These are phyloP conservation scores for Diaporthe humulicola DNA, from an alignment of 2,329 filamentous ascomycete species.

Conservation along the genomic window DNA sequence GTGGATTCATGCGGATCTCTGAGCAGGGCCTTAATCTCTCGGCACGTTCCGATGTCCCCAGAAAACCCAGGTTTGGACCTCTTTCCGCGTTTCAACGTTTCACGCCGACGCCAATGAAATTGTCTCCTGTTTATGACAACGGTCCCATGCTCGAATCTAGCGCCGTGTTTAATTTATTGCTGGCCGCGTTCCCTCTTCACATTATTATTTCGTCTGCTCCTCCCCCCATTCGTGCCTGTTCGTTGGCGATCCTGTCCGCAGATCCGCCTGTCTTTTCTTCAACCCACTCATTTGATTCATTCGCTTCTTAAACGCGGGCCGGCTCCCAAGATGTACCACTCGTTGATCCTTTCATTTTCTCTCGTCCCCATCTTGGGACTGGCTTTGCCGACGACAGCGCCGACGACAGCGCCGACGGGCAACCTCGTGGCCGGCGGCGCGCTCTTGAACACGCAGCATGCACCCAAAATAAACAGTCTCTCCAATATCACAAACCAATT, in stretches of 20 bases:
- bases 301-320: slow-evolving; percentile 36
- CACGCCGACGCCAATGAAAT: slow-evolving; percentile 32
- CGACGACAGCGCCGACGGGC: background rate
- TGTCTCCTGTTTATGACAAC: slow-evolving; percentile 19
- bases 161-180: slow-evolving; percentile 29
- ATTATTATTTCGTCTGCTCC: slow-evolving; percentile 8
- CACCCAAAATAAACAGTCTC: slow-evolving; percentile 9
- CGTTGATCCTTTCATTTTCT: slow-evolving; percentile 30
- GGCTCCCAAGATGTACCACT: slow-evolving; percentile 38
- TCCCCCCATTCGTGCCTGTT: slow-evolving; percentile 6
- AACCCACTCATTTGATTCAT: slow-evolving; percentile 38
- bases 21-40: slow-evolving; percentile 39
- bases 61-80: slow-evolving; percentile 17
- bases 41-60: slow-evolving; percentile 34
- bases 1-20: slow-evolving; percentile 34
- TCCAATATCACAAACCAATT: slow-evolving; percentile 23
- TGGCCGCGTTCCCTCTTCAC: slow-evolving; percentile 9
- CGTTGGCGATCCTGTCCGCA: slow-evolving; percentile 36
- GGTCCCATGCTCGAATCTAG: slow-evolving; percentile 17
- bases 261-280: slow-evolving; percentile 36
- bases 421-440: slow-evolving; percentile 12
- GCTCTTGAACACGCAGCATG: background rate
- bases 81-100: slow-evolving; percentile 34
- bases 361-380: slow-evolving; percentile 32
- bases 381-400: slow-evolving; percentile 28